phyloP scores from a whole-genome alignment of 345 rosid genomes.

The Brassica nigra region DNA sequence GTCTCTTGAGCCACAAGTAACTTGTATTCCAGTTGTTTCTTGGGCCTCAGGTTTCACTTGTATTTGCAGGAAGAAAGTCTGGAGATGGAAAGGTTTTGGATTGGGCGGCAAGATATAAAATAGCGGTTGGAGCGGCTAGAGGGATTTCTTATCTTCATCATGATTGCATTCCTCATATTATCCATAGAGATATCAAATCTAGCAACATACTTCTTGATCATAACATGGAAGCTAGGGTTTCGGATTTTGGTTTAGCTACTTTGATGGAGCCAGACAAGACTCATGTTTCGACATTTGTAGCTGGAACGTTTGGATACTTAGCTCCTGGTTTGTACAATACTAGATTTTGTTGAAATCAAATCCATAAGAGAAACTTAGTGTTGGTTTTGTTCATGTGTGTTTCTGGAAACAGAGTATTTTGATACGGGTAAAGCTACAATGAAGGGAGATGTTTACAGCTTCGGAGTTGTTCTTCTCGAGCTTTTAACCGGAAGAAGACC shows the following conservation, averaged over 20 bases:
- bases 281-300: slow-evolving; percentile 78
- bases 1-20: slow-evolving; percentile 17
- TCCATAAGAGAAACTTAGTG: neutral
- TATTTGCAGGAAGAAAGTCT: slow-evolving; percentile 52
- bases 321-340: slow-evolving; percentile 63
- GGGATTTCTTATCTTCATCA: slow-evolving; percentile 88
- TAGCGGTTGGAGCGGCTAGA: slow-evolving; percentile 85
- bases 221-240: slow-evolving; percentile 79
- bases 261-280: slow-evolving; percentile 82
- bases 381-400: slow-evolving; percentile 9
- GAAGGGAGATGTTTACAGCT: slow-evolving; percentile 90
- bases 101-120: slow-evolving; percentile 62
- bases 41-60: neutral
- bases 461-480: slow-evolving; percentile 80
- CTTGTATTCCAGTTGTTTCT: neutral
- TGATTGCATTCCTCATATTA: slow-evolving; percentile 88
- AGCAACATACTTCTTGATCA: slow-evolving; percentile 82
- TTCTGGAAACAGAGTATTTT: slow-evolving; percentile 58
- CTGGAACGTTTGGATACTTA: slow-evolving; percentile 87
- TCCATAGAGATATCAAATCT: slow-evolving; percentile 85
- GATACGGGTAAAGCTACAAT: slow-evolving; percentile 78
- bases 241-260: slow-evolving; percentile 85
- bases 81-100: slow-evolving; percentile 48
- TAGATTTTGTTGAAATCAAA: neutral
- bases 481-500: slow-evolving; percentile 78